Conservation (phyloP, 495 filamentous ascomycete species). For the Neurospora africana region DNA sequence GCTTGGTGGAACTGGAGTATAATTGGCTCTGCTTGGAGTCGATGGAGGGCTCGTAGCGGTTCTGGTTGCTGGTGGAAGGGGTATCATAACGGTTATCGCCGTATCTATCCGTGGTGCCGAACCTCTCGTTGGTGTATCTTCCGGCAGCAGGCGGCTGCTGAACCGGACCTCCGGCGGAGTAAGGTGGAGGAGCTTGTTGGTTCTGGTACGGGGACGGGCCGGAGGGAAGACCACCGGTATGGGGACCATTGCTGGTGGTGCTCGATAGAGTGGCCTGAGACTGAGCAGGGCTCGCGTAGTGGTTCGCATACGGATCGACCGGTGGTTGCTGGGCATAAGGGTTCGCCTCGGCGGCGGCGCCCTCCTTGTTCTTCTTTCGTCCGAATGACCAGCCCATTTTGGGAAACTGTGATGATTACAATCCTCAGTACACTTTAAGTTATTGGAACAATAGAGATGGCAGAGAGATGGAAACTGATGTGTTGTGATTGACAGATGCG, state of each 20-base stretch:
- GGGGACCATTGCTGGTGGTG: constrained; percentile 6
- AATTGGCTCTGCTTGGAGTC: not conserved
- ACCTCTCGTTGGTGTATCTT: constrained; percentile 49
- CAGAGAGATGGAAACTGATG: not conserved
- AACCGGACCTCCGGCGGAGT: constrained; percentile 2
- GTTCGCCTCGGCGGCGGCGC: constrained; percentile 44
- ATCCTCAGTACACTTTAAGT: not conserved
- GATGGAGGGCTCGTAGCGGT: constrained; percentile 6
- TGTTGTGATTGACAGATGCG: not conserved
- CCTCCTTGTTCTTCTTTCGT: constrained; percentile 43
- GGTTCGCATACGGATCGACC: constrained; percentile 51
- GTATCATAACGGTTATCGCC: constrained; percentile 52
- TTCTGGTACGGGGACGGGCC: constrained; percentile 8
- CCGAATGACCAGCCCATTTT: constrained; percentile 16
- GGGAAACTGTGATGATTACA: not conserved
- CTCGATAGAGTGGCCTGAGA: constrained; percentile 8
- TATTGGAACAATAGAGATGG: not conserved
- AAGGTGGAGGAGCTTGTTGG: constrained; percentile 8
- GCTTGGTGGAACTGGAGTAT: not conserved
- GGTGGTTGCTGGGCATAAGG: constrained; percentile 58
- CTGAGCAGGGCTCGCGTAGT: constrained; percentile 23
- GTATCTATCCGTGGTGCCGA: constrained; percentile 54
- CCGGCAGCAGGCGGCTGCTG: constrained; percentile 8
- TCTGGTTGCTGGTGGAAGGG: constrained; percentile 12
- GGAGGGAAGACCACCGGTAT: constrained; percentile 7